Evolutionary conservation across 176 grass and related monocot genomes (phyloP).

Genomic region (Elymus sibiricus): DNA sequence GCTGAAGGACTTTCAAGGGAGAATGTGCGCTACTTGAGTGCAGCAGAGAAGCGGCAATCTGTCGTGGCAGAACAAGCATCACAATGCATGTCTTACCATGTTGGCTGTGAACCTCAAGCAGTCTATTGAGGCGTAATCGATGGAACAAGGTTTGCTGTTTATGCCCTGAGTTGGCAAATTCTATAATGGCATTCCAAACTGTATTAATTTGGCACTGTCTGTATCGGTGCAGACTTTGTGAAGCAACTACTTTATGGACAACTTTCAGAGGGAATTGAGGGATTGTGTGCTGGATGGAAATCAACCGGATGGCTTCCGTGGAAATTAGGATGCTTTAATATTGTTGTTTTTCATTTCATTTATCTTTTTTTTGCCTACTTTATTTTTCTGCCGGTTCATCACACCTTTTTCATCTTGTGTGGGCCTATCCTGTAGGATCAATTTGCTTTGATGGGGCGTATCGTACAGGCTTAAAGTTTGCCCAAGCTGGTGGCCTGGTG

Average conservation of each 20-base stretch:
- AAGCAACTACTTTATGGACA: constrained; percentile 70
- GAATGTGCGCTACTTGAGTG: constrained; percentile 62
- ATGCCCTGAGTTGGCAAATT: constrained; percentile 77
- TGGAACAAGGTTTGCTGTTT: constrained; percentile 68
- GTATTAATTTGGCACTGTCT: constrained; percentile 66
- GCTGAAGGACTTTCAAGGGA: constrained; percentile 57
- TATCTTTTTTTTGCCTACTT: too few relatives aligned
- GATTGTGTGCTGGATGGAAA: constrained; percentile 76
- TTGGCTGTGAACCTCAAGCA: constrained; percentile 14
- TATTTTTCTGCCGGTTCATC: too few relatives aligned
- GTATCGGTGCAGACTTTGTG: constrained; percentile 66
- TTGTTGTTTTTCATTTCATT: too few relatives aligned
- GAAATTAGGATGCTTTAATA: too few relatives aligned
- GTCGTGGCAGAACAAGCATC: constrained; percentile 52
- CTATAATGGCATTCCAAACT: constrained; percentile 58
- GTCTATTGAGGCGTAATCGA: constrained; percentile 34
- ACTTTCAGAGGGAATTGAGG: constrained; percentile 53
- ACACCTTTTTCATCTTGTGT: too few relatives aligned
- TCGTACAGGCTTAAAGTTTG: too few relatives aligned
- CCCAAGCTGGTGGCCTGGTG: too few relatives aligned
- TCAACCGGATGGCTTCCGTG: constrained; percentile 29
- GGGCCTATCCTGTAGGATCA: too few relatives aligned
- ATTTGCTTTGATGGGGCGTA: too few relatives aligned
- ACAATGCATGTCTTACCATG: constrained; percentile 28
- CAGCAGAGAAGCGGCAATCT: constrained; percentile 59